Percentiles rank a stretch among this genome's conserved stretches.
These are phyloP conservation scores for Bruguiera gymnorhiza DNA, from an alignment of 345 rosid genomes.

Conservation along the genomic window DNA sequence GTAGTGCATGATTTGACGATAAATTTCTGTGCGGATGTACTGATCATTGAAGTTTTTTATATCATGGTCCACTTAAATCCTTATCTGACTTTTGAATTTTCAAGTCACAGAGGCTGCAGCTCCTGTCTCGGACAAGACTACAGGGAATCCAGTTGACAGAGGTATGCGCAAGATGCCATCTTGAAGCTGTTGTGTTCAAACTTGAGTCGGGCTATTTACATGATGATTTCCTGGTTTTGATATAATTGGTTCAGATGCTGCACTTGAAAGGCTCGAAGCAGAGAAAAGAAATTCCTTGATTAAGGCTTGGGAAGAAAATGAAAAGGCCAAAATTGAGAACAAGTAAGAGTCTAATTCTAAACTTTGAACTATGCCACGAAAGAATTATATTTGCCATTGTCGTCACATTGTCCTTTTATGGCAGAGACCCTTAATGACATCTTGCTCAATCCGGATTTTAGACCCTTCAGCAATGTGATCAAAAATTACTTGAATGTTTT, in stretches of 20 bases:
- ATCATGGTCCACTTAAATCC: not conserved
- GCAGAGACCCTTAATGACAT: not conserved
- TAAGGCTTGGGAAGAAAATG: constrained; percentile 84
- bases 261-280: constrained; percentile 45
- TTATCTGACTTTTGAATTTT: constrained; percentile 9
- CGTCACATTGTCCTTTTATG: too few relatives aligned
- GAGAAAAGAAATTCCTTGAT: constrained; percentile 64
- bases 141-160: constrained; percentile 25
- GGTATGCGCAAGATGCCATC: constrained; percentile 12
- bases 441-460: not conserved
- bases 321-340: constrained; percentile 75
- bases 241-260: constrained; percentile 32
- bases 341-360: constrained; percentile 39
- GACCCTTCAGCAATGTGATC: too few relatives aligned
- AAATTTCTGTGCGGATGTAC: too few relatives aligned
- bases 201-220: not conserved
- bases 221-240: not conserved
- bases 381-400: too few relatives aligned
- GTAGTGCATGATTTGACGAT: too few relatives aligned
- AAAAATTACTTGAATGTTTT: too few relatives aligned
- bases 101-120: constrained; percentile 22
- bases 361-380: not conserved
- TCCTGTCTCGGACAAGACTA: constrained; percentile 6
- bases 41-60: not conserved
- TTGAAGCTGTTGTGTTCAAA: constrained; percentile 2